Evolutionary conservation across 225 moss, liverwort and hornwort species (phyloP).

Genomic region (Pseudoscleropodium purum): DNA sequence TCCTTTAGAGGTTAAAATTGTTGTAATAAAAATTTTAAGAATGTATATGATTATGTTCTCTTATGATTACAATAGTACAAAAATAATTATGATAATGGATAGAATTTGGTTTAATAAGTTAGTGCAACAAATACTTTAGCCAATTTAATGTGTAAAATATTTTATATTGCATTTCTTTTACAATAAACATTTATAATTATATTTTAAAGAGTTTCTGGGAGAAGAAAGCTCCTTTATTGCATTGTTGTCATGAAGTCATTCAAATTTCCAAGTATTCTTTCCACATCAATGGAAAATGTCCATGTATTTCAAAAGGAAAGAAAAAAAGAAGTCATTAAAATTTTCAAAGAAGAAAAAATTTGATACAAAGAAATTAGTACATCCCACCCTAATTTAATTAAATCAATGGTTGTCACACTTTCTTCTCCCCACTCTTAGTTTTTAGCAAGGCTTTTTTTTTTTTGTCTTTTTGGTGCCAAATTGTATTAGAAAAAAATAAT

Average conservation of each 20-base stretch:
- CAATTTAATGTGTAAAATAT: too few relatives aligned
- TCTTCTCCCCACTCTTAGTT: too few relatives aligned
- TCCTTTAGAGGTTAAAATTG: too few relatives aligned
- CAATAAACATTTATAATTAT: background rate
- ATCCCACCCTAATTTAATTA: background rate
- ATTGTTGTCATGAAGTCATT: background rate
- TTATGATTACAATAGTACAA: background rate
- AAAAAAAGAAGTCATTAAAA: background rate
- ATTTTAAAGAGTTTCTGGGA: rapidly evolving
- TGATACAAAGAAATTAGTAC: background rate
- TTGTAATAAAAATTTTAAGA: background rate
- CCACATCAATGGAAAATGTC: too few relatives aligned
- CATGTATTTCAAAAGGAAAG: too few relatives aligned
- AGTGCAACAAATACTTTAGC: background rate
- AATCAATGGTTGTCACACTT: background rate
- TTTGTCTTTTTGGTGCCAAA: too few relatives aligned
- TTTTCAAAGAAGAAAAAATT: background rate
- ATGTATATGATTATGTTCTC: too few relatives aligned
- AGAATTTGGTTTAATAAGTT: background rate
- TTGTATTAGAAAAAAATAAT: too few relatives aligned
- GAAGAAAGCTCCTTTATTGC: rapidly evolving
- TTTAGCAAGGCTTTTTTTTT: too few relatives aligned
- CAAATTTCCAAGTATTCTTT: background rate
- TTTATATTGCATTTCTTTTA: background rate
- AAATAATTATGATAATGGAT: background rate